Evolutionary conservation across 495 filamentous ascomycete species (phyloP).

Genomic region (Penicillium simplicissimum): DNA sequence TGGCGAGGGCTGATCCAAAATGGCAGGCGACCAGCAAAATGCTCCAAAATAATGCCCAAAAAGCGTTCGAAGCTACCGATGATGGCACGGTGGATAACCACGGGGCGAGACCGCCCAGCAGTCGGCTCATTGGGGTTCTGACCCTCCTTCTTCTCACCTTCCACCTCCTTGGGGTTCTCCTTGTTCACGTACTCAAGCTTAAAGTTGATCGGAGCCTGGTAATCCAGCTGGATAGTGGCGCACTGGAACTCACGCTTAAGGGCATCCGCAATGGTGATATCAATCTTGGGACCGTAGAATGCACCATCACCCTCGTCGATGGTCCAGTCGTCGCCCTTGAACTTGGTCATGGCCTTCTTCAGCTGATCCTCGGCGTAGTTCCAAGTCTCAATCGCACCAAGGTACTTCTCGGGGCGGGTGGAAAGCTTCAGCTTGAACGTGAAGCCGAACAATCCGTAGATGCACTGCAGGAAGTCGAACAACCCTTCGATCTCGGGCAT

Average conservation of each 20-base stretch:
- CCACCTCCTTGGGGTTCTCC: conserved; percentile 51
- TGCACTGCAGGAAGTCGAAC: conserved; percentile 80
- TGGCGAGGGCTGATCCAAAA: conserved; percentile 97
- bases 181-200: conserved; percentile 79
- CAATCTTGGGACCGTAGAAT: conserved; percentile 96
- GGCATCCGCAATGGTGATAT: conserved; percentile 84
- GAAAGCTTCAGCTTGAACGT: conserved; percentile 96
- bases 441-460: conserved; percentile 91
- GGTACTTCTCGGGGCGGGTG: conserved; percentile 88
- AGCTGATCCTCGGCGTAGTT: conserved; percentile 79
- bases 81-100: conserved; percentile 97
- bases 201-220: conserved; percentile 85
- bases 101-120: conserved; percentile 81
- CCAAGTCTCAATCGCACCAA: conserved; percentile 88
- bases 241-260: conserved; percentile 82
- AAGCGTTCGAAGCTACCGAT: conserved; percentile 93
- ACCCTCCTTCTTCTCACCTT: conserved; percentile 36
- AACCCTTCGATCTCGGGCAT: conserved; percentile 74
- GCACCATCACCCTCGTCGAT: conserved; percentile 93
- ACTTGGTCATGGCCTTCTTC: conserved; percentile 73
- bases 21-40: conserved; percentile 97
- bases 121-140: conserved; percentile 40
- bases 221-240: conserved; percentile 96
- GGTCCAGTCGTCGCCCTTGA: conserved; percentile 77
- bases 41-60: conserved; percentile 88